Evolutionary conservation across 768 basidiomycete genomes (phyloP).

Genomic region (Hemileccinum impolitum): DNA sequence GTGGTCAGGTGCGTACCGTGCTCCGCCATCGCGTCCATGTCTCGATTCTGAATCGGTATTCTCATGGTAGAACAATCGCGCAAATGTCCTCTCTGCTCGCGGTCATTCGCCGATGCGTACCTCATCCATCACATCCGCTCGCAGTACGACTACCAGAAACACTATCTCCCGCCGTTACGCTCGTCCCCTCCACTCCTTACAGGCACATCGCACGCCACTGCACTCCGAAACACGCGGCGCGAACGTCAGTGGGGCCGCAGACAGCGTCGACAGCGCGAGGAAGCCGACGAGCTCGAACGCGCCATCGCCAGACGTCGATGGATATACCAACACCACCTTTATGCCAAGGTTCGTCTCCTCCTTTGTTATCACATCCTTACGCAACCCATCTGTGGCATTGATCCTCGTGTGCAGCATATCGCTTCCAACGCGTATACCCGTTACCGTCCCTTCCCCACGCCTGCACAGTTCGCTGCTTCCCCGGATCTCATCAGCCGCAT

Average conservation of each 20-base stretch:
- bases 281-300: constrained; percentile 68
- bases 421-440: constrained; percentile 84
- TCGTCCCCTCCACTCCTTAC: constrained; percentile 42
- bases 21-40: background rate
- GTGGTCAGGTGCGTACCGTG: constrained; percentile 69
- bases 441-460: constrained; percentile 88
- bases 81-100: constrained; percentile 73
- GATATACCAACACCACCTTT: constrained; percentile 77
- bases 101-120: constrained; percentile 59
- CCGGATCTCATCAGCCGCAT: constrained; percentile 72
- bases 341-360: constrained; percentile 67
- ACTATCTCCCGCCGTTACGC: constrained; percentile 66
- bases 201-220: constrained; percentile 22
- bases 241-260: constrained; percentile 58
- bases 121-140: constrained; percentile 79
- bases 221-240: constrained; percentile 30
- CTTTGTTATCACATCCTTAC: background rate
- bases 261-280: constrained; percentile 47
- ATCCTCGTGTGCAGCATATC: constrained; percentile 62
- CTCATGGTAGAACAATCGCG: constrained; percentile 61
- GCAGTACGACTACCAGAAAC: constrained; percentile 77
- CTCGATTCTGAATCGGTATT: no score
- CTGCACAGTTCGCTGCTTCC: constrained; percentile 77
- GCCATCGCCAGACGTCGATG: constrained; percentile 72
- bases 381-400: background rate